Conservation (phyloP, 2,329 filamentous ascomycete genomes). For the Fusarium domesticum region DNA sequence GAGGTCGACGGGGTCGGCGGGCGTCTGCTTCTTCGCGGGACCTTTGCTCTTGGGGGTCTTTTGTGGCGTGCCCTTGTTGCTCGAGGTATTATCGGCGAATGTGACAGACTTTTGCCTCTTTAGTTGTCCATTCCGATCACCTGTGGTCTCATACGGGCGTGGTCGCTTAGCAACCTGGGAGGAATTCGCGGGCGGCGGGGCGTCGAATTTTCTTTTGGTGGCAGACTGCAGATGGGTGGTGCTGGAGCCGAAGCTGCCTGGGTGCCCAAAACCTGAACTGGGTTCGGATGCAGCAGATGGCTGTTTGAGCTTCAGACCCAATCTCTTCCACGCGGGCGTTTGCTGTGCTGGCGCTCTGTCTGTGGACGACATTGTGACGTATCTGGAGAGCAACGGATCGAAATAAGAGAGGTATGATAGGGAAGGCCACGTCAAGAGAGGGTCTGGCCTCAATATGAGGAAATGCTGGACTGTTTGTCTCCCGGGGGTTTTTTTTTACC, state of each 20-base stretch:
- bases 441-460: conserved; percentile 1
- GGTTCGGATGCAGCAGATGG: conserved; percentile 33
- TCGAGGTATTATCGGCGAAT: conserved; percentile 45
- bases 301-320: conserved; percentile 60
- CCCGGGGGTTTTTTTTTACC: conserved; percentile 19
- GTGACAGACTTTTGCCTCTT: conserved; percentile 49
- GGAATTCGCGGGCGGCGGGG: conserved; percentile 33
- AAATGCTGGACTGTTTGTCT: conserved; percentile 12
- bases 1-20: conserved; percentile 43
- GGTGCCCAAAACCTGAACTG: conserved; percentile 38
- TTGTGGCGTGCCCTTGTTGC: conserved; percentile 31
- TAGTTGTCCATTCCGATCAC: conserved; percentile 29
- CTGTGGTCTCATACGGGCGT: conserved; percentile 31
- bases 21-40: conserved; percentile 38
- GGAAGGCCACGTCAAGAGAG: neutral
- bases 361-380: conserved; percentile 41
- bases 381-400: conserved; percentile 8
- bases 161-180: conserved; percentile 35
- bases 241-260: conserved; percentile 33
- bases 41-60: conserved; percentile 38
- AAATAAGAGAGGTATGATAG: conserved; percentile 1
- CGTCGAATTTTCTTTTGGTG: conserved; percentile 41
- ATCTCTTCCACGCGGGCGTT: conserved; percentile 59
- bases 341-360: conserved; percentile 44
- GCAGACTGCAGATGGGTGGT: conserved; percentile 17